Evolutionary conservation across 768 basidiomycete genomes (phyloP).

Genomic region (Leccinum rimulosum): DNA sequence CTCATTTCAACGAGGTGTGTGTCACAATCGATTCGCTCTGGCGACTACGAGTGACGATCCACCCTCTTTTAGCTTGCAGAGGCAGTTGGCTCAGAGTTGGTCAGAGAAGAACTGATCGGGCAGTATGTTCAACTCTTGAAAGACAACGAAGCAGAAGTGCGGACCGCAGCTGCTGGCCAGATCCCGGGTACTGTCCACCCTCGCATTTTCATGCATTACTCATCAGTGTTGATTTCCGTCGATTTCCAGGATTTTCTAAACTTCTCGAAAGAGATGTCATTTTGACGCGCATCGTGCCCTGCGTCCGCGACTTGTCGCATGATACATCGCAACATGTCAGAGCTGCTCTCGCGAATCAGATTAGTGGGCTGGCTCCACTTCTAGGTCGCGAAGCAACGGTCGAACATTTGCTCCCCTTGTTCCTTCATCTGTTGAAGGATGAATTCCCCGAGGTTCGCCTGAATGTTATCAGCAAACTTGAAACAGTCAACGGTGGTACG

Average conservation of each 20-base stretch:
- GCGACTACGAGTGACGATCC: neutral
- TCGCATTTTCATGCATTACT: neutral
- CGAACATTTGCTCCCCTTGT: constrained; percentile 94
- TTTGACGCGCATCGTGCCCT: constrained; percentile 88
- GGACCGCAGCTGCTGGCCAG: constrained; percentile 93
- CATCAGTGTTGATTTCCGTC: constrained; percentile 8
- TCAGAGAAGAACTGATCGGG: constrained; percentile 89
- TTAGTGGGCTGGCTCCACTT: constrained; percentile 92
- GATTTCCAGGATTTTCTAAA: constrained; percentile 82
- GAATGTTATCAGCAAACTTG: constrained; percentile 98
- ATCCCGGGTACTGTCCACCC: constrained; percentile 72
- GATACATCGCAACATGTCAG: constrained; percentile 97
- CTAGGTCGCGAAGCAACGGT: constrained; percentile 92
- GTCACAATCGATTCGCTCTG: constrained; percentile 9
- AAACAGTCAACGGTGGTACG: constrained; percentile 89
- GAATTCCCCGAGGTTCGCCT: constrained; percentile 97
- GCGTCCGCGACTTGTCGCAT: constrained; percentile 89
- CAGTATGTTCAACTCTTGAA: constrained; percentile 94
- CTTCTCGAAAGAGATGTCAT: constrained; percentile 92
- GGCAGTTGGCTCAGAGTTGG: constrained; percentile 84
- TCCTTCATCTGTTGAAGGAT: constrained; percentile 95
- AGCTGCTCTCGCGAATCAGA: constrained; percentile 93
- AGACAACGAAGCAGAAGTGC: constrained; percentile 98
- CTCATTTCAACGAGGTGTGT: constrained; percentile 89
- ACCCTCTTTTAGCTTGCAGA: constrained; percentile 67